Base-by-base conservation (phyloP, 345 rosid genomes). In the Heritiera fomes region DNA sequence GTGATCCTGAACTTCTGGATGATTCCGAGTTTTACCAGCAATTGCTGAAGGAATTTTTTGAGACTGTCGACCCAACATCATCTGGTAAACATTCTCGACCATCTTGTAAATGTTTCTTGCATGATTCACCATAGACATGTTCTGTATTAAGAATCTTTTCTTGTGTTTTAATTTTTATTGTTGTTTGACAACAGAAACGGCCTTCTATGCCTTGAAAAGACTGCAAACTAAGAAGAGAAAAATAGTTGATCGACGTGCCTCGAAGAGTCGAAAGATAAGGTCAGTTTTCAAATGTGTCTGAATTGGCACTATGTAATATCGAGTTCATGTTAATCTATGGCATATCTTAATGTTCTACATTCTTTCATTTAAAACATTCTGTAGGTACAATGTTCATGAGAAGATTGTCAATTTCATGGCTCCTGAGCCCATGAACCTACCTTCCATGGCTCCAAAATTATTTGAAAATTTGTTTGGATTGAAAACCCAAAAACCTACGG, bases 221-320 rank as follows among this genome's bases (percentile, higher is more conserved):
- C 75, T 89, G 81, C 95, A 84, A 84, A 90, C 88, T 30, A 94
- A 96, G 87, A 94, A 94, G 86, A 89, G 98, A 77, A 96, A 92
- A 83, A 45, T 89, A 14, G 95, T 96, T 68, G 97, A 96, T 82
- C 87, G 97, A 34, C 88, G 94, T 20, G 98, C 97, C 76, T 96
- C 98, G 5, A 94, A 96, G 87, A 85, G 93, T 83, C 89, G 97
- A 60, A 96, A 91, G 89, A 94, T 94, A 80, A 92, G 97, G 95
- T 89, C 68, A 71, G 68, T 30, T 59, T 10, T 73, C 15, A 28
- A 28, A 72, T 46, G 11, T 5, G 12, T 49, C 60, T 66, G 66
- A 43, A 17, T 28, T 55, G 6, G 40, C 56, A 64, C 14, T 50
- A 34, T 17, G 7, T 14, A 14, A 18, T 23, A 7, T 40, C 6